These are phyloP conservation scores for Tulasnella sp. DNA, from an alignment of 768 basidiomycete genomes.

Conservation along the genomic window DNA sequence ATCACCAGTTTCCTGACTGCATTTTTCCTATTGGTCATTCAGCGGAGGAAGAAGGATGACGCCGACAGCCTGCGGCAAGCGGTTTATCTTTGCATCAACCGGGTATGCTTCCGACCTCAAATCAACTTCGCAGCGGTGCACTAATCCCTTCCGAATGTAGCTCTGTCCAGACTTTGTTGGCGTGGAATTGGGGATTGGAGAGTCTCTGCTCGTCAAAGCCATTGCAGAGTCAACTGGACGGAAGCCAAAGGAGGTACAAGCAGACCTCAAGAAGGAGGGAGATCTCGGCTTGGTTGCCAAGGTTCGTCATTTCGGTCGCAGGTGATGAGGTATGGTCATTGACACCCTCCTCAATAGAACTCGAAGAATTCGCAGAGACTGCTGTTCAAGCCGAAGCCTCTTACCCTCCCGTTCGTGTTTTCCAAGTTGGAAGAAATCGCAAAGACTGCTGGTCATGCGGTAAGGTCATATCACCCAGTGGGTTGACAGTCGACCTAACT, in stretches of 20 bases:
- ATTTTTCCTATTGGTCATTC: slow-evolving; percentile 85
- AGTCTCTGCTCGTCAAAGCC: slow-evolving; percentile 89
- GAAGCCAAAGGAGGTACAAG: slow-evolving; percentile 73
- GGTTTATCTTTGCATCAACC: slow-evolving; percentile 94
- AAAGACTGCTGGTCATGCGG: slow-evolving; percentile 74
- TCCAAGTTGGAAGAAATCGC: slow-evolving; percentile 88
- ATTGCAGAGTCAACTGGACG: slow-evolving; percentile 95
- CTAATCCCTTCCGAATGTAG: slow-evolving; percentile 41
- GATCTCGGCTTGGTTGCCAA: slow-evolving; percentile 96
- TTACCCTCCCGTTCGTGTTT: slow-evolving; percentile 88
- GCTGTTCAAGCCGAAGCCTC: slow-evolving; percentile 86
- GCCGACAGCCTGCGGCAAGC: slow-evolving; percentile 73
- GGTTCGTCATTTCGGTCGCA: slow-evolving; percentile 44
- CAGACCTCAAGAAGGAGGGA: slow-evolving; percentile 90
- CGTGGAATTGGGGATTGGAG: slow-evolving; percentile 93
- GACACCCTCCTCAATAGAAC: slow-evolving; percentile 48
- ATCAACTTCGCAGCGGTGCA: background rate
- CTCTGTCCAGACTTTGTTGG: slow-evolving; percentile 93
- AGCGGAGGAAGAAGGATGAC: slow-evolving; percentile 72
- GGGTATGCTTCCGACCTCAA: slow-evolving; percentile 49
- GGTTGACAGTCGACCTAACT: background rate
- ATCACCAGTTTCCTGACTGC: slow-evolving; percentile 85
- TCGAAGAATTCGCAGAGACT: slow-evolving; percentile 92
- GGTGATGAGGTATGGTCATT: background rate
- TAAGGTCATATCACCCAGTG: slow-evolving; percentile 37